Percentiles rank a stretch among this genome's conserved stretches.
phyloP scores from a whole-genome alignment of 192 early-diverging fungal species.

The Backusella luteola region DNA sequence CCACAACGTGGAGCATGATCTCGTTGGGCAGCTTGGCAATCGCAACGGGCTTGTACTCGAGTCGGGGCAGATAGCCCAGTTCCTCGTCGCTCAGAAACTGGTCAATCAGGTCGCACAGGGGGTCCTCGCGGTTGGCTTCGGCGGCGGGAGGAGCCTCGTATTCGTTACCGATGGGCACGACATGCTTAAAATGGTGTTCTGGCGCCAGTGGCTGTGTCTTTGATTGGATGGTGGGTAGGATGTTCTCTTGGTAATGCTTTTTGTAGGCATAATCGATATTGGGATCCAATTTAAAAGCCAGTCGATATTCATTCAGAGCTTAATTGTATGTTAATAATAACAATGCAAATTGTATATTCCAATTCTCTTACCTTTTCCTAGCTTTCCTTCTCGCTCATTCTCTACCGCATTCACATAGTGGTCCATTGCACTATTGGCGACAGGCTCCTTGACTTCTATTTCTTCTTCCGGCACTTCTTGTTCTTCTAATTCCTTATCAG shows the following conservation, averaged over 20 bases:
- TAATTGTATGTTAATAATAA: too few species aligned
- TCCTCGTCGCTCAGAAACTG: neutral
- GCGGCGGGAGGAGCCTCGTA: neutral
- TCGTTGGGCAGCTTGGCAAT: slow-evolving; percentile 41
- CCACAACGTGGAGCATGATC: slow-evolving; percentile 27
- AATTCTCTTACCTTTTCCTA: slow-evolving; percentile 24
- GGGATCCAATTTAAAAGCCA: slow-evolving; percentile 36
- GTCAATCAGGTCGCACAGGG: neutral
- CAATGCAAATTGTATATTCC: neutral
- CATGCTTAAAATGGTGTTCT: neutral
- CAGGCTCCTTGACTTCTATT: neutral
- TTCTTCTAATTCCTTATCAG: neutral
- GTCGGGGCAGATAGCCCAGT: slow-evolving; percentile 15
- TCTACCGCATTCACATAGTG: slow-evolving; percentile 33
- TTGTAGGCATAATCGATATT: slow-evolving; percentile 33
- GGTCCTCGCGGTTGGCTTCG: neutral
- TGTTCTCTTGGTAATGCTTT: slow-evolving; percentile 16
- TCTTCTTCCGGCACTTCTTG: neutral
- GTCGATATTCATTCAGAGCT: slow-evolving; percentile 36
- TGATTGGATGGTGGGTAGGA: neutral
- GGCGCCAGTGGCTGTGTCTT: neutral
- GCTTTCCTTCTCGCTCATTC: slow-evolving; percentile 37
- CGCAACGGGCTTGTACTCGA: slow-evolving; percentile 23
- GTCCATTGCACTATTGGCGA: slow-evolving; percentile 21
- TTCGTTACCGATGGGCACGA: slow-evolving; percentile 9